Base-by-base conservation (phyloP, 345 rosid species). In the Sonneratia caseolaris region DNA sequence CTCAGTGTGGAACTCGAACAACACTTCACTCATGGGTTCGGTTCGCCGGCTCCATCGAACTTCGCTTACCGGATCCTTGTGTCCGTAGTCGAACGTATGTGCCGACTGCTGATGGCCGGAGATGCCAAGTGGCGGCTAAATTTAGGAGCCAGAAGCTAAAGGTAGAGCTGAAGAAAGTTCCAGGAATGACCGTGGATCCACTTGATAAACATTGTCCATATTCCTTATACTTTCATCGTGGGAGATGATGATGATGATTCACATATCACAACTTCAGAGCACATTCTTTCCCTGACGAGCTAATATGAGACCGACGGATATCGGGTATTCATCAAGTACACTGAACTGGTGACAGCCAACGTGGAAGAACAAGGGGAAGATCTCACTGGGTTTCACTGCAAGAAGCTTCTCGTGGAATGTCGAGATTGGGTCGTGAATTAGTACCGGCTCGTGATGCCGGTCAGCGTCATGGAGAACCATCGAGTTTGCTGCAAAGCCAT, bases 151-250 rank as follows among this genome's bases (percentile, higher is more conserved):
- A 78, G 65, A 84, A 84, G 86, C 81, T 48, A 57, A 73, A 70
- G 35, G 74, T 77, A 75, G 75, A 76, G 43, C 77, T 86, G 74
- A 75, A 62, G 22, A 86, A 81, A 72, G 70, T 75, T 51, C 85
- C 88, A 2, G 88, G 88, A 51, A 82, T 27, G 81, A 65, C 84
- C 90, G 32, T 86, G 88, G 90, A 80, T 86, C 68, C 77, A 80
- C 53, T 76, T 82, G 64, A 84, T 78, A 71, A 73, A 78, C 56
- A 74, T 48, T 64, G 70, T 81, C n/a, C 83, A 81, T 14, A 42
- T 27, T 27, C 32, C 32, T 27, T 27, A 1, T 27, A 27, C 75
- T 37, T 82, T 85, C 71, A 67, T 68, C 11, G 53, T 71, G 75
- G 84, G 82, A 40, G 88, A 81, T 72, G 69, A 79, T 21, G 32